Base-by-base conservation (phyloP, 371 early-diverging fungal species). In the Capniomyces stellatus region DNA sequence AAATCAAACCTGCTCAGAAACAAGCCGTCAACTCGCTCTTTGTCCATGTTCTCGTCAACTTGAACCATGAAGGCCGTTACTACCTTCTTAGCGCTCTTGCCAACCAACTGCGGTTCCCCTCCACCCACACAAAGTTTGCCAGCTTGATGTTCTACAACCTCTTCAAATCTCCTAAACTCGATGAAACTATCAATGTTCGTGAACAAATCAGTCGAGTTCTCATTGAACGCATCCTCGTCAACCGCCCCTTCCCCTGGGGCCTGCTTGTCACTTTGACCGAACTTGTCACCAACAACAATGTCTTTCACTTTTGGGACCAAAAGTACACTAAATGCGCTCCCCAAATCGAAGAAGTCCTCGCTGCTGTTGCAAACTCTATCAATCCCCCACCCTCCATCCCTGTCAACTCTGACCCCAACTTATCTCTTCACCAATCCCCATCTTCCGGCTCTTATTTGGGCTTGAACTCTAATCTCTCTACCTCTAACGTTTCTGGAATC, bases 181-280 rank as follows among this genome's bases (percentile, higher is more conserved):
- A 15, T 35, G 35, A 15, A 35, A 15, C 10, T 6, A 10, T 10
- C 15, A 15, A 75, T 27, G 76, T 91, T 50, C 87, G 90, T 65
- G 96, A 97, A 66, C 91, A 90, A 62, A 89, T 94, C 51, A 91
- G 93, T 13, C 71, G 95, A 23, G 95, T 94, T 1, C 69, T 98
- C 27, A 69, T 95, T 54, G 98, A 96, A 67, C 83, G 96, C 35
- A 71, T 95, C 47, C 87, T 98, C 60, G 96, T 89, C 15, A 90
- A 91, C 67, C 75, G 95, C 29, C 98, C 96, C 22, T 93, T 92
- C 70, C 98, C 98, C 41, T 95, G 95, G 89, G 95, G 95, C 13
- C 72, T 98, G 44, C 70, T 94, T 60, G 87, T 94, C 28, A 93
- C 96, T 1, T 87, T 96, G 64, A 94, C 93, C 54, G 98, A 98